These are phyloP conservation scores for Podospora comata DNA, from an alignment of 495 filamentous ascomycete species.

Conservation along the genomic window DNA sequence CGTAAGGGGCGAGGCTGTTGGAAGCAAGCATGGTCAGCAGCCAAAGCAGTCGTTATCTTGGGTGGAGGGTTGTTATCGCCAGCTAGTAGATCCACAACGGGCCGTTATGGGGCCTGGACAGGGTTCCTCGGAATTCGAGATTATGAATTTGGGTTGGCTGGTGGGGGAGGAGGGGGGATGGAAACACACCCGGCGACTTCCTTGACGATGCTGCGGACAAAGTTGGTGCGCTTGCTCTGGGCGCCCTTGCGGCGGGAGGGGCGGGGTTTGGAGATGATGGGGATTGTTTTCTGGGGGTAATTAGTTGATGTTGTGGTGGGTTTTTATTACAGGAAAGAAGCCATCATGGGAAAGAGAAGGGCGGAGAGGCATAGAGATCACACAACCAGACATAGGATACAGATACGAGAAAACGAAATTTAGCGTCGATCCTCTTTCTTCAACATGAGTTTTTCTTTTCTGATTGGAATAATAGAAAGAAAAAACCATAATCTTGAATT, in stretches of 20 bases:
- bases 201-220: conserved; percentile 88
- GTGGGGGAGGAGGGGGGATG: conserved; percentile 11
- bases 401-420: no score
- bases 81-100: background rate
- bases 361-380: background rate
- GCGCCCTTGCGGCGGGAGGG: conserved; percentile 88
- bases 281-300: conserved; percentile 77
- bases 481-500: conserved; percentile 2
- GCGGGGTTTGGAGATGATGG: conserved; percentile 71
- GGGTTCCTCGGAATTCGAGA: background rate
- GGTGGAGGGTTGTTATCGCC: background rate
- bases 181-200: conserved; percentile 79
- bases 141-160: background rate
- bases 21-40: background rate
- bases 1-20: conserved; percentile 77
- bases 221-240: conserved; percentile 86
- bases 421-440: no score
- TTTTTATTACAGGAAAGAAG: background rate
- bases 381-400: background rate
- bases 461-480: background rate
- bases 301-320: conserved; percentile 33
- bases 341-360: background rate
- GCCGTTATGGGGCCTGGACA: background rate
- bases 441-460: no score
- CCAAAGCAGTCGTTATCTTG: background rate